Evolutionary conservation across 257 asterid species (phyloP).

Genomic region (Gynochthodes officinalis): DNA sequence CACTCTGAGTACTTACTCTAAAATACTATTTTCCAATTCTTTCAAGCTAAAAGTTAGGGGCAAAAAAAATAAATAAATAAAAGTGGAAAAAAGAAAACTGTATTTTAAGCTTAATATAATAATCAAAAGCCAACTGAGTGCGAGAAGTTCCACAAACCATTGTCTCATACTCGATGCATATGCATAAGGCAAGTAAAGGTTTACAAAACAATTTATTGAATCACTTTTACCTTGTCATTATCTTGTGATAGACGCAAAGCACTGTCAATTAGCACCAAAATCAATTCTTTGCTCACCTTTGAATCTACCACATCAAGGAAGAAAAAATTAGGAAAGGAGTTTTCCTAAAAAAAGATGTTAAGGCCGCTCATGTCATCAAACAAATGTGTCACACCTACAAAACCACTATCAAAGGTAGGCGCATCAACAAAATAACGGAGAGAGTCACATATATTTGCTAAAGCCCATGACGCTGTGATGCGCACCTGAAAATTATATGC

Average conservation of each 20-base stretch:
- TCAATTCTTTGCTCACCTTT: conserved; percentile 40
- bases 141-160: background rate
- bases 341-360: conserved; percentile 23
- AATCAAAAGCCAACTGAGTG: background rate
- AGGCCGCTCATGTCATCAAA: conserved; percentile 7
- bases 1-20: background rate
- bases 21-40: background rate
- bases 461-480: conserved; percentile 93
- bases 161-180: background rate
- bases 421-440: conserved; percentile 56
- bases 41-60: background rate
- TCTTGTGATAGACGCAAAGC: conserved; percentile 72
- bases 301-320: conserved; percentile 42
- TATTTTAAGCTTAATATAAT: background rate
- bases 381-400: conserved; percentile 32
- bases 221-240: conserved; percentile 80
- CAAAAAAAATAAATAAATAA: background rate
- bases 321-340: conserved; percentile 24
- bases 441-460: conserved; percentile 88
- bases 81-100: background rate
- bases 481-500: conserved; percentile 66
- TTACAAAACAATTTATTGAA: background rate
- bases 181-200: background rate
- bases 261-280: conserved; percentile 56
- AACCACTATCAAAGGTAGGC: conserved; percentile 44